Conservation (phyloP, 306 rosid species). For the Fragaria ananassa region DNA sequence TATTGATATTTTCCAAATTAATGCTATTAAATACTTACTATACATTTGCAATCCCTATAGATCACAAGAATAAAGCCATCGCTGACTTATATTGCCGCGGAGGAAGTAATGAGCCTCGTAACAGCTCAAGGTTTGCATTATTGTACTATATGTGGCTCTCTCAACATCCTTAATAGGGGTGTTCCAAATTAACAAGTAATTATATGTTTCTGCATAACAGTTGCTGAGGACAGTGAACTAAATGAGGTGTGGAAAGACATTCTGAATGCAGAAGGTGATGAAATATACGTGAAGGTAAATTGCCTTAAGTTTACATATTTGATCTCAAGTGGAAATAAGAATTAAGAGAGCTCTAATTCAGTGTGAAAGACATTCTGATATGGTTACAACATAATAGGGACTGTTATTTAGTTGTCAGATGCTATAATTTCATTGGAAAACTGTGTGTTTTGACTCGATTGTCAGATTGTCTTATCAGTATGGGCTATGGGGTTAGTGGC, state of each 20-base stretch:
- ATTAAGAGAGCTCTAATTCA: not conserved
- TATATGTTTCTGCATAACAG: slow-evolving; percentile 44
- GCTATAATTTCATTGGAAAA: too few relatives aligned
- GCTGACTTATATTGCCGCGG: slow-evolving; percentile 77
- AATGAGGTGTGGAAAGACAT: slow-evolving; percentile 94
- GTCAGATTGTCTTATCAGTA: not conserved
- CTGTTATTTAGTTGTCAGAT: not conserved
- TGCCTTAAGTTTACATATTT: not conserved
- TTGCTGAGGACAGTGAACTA: slow-evolving; percentile 77
- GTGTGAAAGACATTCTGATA: not conserved
- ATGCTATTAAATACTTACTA: not conserved
- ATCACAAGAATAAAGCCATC: slow-evolving; percentile 77
- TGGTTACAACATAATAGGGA: not conserved
- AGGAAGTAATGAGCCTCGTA: slow-evolving; percentile 96
- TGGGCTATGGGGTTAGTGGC: slow-evolving; percentile 1
- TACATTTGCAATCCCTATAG: slow-evolving; percentile 36
- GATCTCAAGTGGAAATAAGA: not conserved
- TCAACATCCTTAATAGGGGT: not conserved
- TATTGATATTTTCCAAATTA: not conserved
- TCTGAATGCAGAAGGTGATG: slow-evolving; percentile 90
- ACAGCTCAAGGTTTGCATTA: slow-evolving; percentile 81
- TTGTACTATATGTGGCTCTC: slow-evolving; percentile 13
- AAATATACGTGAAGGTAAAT: slow-evolving; percentile 89
- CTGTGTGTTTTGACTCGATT: not conserved
- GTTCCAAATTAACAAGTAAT: slow-evolving; percentile 13